Evolutionary conservation across 371 early-diverging fungal species (phyloP), one percentile per base, ranked within the genome.

Genomic region (Haplosporangium sp.): DNA sequence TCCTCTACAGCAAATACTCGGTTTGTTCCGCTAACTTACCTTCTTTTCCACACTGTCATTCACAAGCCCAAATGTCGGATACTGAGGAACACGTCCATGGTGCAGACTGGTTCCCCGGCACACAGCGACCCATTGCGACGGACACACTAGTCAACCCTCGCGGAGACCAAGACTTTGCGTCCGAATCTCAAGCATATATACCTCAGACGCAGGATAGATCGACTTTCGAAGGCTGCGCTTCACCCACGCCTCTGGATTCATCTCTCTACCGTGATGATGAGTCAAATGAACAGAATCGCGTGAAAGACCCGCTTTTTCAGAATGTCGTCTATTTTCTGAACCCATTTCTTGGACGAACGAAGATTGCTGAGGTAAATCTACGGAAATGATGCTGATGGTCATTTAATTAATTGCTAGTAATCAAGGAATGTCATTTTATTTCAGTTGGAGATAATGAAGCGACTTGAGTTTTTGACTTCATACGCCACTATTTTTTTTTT

Each of bases 241-340:
- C 50, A 38, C 36, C 18, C 23, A 12, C 23, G 42, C 55, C 29
- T 42, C 41, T 29, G 29, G n/a, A n/a, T 21, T 37, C 48, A 46
- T 40, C 53, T 13, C 54, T 16, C 36, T 43, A 47, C 29, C 23
- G 29, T 5, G 53, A 51, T 9, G 55, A 29, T 9, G n/a, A 37
- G n/a, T 16, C 29, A 10, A 18, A 59, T 16, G 36, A 40, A 11
- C 55, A 47, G 8, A 42, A 50, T 14, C 11, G 20, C 6, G 55
- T 42, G 4, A 5, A 18, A 3, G 54, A 20, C 57, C 46, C 47
- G 29, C 50, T 79, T 55, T 79, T 79, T 18, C 50, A 64, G 40
- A 21, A 62, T 13, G 79, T 79, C 18, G 58, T 64, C 18, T 79
- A 64, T 60, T 72, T 61, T 60, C 65, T 79, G 41, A 72, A 62